Percentiles rank a stretch among this genome's conserved stretches.
phyloP scores from a whole-genome alignment of 208 protist species.

The Angomonas desouzai region DNA sequence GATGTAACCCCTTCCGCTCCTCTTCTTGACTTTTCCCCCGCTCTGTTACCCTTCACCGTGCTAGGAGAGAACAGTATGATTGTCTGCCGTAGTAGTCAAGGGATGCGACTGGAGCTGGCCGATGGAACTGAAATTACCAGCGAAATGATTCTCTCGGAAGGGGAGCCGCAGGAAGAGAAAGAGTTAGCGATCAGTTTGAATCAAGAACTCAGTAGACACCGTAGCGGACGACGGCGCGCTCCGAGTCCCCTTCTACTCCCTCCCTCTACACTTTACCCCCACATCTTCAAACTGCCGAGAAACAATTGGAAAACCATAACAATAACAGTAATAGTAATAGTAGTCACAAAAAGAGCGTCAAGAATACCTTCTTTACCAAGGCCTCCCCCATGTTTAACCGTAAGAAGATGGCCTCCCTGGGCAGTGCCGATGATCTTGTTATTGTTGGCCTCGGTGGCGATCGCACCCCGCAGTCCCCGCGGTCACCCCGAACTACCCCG shows the following conservation, averaged over 20 bases:
- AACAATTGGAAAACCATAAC: not conserved
- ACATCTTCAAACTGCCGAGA: not conserved
- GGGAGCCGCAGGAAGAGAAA: too few species aligned
- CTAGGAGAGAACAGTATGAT: conserved; percentile 77
- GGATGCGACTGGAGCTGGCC: not conserved
- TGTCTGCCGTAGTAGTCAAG: conserved; percentile 25
- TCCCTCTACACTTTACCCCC: too few species aligned
- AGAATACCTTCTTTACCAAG: conserved; percentile 6
- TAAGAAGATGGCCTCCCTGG: not conserved
- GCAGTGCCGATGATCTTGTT: not conserved
- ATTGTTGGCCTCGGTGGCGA: not conserved
- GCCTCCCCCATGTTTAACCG: conserved; percentile 3
- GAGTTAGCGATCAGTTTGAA: too few species aligned
- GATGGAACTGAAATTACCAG: not conserved
- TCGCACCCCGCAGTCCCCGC: not conserved
- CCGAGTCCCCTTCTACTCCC: too few species aligned
- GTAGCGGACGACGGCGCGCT: too few species aligned
- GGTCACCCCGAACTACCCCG: not conserved
- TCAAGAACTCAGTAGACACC: too few species aligned
- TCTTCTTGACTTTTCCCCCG: conserved; percentile 27
- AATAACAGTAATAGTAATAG: not conserved
- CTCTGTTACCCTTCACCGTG: conserved; percentile 64
- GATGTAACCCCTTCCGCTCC: not conserved
- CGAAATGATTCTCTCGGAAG: not conserved
- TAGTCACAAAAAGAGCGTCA: not conserved